These are phyloP conservation scores for Tuber umbilicatum DNA, from an alignment of 495 filamentous ascomycete species.

Conservation along the genomic window DNA sequence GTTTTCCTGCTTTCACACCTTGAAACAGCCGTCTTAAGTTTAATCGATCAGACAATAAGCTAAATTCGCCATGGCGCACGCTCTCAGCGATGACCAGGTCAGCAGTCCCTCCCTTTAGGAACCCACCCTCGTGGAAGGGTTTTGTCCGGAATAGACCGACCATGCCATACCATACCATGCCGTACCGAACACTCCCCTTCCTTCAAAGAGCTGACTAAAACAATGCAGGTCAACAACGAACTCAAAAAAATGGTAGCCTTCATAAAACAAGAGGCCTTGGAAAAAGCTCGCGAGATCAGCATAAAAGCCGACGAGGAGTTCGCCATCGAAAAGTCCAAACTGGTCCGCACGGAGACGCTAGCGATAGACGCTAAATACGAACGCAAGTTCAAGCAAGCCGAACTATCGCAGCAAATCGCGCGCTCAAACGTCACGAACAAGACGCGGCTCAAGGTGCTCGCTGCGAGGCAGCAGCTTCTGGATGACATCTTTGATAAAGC, in stretches of 20 bases:
- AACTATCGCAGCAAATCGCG: slow-evolving; percentile 96
- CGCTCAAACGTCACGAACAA: slow-evolving; percentile 91
- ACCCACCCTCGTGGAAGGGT: background rate
- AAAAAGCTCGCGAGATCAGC: slow-evolving; percentile 93
- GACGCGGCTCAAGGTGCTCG: slow-evolving; percentile 79
- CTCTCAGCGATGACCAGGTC: slow-evolving; percentile 96
- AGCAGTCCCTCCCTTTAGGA: slow-evolving; percentile 24
- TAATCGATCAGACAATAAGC: background rate
- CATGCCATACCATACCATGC: too few species aligned
- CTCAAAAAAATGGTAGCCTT: slow-evolving; percentile 99
- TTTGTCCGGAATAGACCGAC: slow-evolving; percentile 5
- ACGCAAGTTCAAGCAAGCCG: slow-evolving; percentile 96
- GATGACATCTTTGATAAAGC: slow-evolving; percentile 85
- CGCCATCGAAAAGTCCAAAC: slow-evolving; percentile 95
- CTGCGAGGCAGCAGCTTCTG: slow-evolving; percentile 78
- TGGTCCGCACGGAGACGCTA: slow-evolving; percentile 87
- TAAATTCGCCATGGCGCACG: slow-evolving; percentile 75
- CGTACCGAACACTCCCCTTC: slow-evolving; percentile 7
- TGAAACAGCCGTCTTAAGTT: background rate
- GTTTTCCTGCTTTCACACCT: background rate
- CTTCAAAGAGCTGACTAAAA: slow-evolving; percentile 17
- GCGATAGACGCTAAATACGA: slow-evolving; percentile 87
- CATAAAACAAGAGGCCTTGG: slow-evolving; percentile 95
- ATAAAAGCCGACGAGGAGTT: slow-evolving; percentile 98
- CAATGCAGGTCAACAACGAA: slow-evolving; percentile 73